These are phyloP conservation scores for Dacryopinax spathularia DNA, from an alignment of 768 basidiomycete species.

Conservation along the genomic window DNA sequence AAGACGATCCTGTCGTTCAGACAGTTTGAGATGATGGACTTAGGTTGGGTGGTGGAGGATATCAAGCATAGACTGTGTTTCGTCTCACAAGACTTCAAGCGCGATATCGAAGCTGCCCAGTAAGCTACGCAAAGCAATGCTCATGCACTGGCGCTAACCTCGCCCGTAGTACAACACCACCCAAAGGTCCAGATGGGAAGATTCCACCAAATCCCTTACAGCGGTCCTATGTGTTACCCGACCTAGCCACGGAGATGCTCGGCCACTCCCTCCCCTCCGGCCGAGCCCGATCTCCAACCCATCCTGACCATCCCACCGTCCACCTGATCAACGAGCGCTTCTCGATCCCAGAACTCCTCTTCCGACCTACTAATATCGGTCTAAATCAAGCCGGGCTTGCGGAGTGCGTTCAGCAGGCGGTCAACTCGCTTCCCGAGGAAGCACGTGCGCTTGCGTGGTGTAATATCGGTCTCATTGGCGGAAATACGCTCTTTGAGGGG, in stretches of 20 bases:
- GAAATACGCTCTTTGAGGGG: slow-evolving; percentile 59
- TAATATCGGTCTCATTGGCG: slow-evolving; percentile 82
- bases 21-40: slow-evolving; percentile 98
- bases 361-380: slow-evolving; percentile 33
- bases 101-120: slow-evolving; percentile 68
- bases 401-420: slow-evolving; percentile 58
- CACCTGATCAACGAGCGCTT: slow-evolving; percentile 87
- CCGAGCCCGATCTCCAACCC: slow-evolving; percentile 40
- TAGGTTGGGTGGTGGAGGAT: slow-evolving; percentile 84
- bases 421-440: slow-evolving; percentile 61
- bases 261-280: slow-evolving; percentile 43
- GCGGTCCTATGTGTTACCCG: slow-evolving; percentile 82
- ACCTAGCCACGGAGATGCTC: slow-evolving; percentile 42
- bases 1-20: slow-evolving; percentile 88
- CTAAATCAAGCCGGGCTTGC: slow-evolving; percentile 70
- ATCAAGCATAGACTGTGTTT: slow-evolving; percentile 87
- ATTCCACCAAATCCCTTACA: slow-evolving; percentile 56
- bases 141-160: neutral
- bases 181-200: slow-evolving; percentile 26
- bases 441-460: slow-evolving; percentile 90
- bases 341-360: slow-evolving; percentile 81
- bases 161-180: neutral
- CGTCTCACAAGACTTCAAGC: slow-evolving; percentile 51
- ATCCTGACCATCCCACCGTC: slow-evolving; percentile 37
- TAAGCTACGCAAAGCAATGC: slow-evolving; percentile 26